phyloP scores from a whole-genome alignment of 108 stramenopile genomes.

The Fragilaria crotonensis region DNA sequence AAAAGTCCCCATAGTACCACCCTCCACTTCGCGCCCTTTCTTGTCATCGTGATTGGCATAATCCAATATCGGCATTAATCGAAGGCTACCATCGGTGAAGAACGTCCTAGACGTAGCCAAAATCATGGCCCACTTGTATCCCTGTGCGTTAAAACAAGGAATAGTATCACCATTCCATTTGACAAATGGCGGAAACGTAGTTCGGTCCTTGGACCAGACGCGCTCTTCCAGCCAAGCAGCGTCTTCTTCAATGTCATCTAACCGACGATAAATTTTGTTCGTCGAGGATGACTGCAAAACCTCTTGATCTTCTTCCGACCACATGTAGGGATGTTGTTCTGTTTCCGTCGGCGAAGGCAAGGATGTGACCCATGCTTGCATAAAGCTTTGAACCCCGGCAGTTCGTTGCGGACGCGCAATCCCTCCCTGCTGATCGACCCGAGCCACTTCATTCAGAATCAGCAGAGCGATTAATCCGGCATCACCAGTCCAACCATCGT shows the following conservation, averaged over 20 bases:
- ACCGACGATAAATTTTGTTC: slow-evolving; percentile 64
- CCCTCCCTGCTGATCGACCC: slow-evolving; percentile 13
- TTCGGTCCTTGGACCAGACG: slow-evolving; percentile 45
- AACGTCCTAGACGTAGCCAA: slow-evolving; percentile 65
- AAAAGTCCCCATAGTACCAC: slow-evolving; percentile 61
- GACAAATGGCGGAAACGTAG: slow-evolving; percentile 47
- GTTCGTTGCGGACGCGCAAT: slow-evolving; percentile 31
- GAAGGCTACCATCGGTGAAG: slow-evolving; percentile 80
- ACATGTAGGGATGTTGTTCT: slow-evolving; percentile 55
- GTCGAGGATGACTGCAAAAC: slow-evolving; percentile 63
- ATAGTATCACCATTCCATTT: slow-evolving; percentile 14
- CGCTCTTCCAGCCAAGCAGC: slow-evolving; percentile 58
- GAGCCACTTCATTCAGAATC: slow-evolving; percentile 66
- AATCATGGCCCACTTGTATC: slow-evolving; percentile 83
- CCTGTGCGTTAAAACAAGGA: slow-evolving; percentile 56
- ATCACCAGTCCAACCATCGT: slow-evolving; percentile 85
- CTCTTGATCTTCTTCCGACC: slow-evolving; percentile 79
- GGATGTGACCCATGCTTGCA: slow-evolving; percentile 49
- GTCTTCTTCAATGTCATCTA: slow-evolving; percentile 86
- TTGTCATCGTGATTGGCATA: slow-evolving; percentile 79
- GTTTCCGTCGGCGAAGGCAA: slow-evolving; percentile 58
- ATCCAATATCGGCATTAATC: slow-evolving; percentile 78
- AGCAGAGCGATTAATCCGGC: slow-evolving; percentile 64
- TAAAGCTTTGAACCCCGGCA: slow-evolving; percentile 30
- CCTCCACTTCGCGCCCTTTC: slow-evolving; percentile 34